Conservation (phyloP, 352 stramenopile species). For the Pilasporangium apinafurcum region DNA sequence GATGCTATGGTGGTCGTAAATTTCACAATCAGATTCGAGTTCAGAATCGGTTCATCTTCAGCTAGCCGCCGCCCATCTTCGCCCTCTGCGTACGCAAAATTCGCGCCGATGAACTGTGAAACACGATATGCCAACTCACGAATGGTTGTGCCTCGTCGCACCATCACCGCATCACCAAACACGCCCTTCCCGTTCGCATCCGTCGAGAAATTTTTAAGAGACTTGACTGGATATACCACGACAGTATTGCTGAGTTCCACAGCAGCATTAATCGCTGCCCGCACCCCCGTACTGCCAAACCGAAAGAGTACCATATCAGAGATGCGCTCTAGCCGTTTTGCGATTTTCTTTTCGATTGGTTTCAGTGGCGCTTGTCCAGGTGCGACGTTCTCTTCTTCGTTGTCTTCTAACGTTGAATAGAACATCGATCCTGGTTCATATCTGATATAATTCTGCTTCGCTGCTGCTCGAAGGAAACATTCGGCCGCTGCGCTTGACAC, state of each 20-base stretch:
- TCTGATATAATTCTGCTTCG: slow-evolving; percentile 72
- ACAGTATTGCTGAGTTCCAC: slow-evolving; percentile 79
- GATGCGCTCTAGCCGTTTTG: slow-evolving; percentile 77
- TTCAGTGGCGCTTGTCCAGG: slow-evolving; percentile 38
- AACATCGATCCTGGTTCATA: slow-evolving; percentile 86
- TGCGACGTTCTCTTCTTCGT: slow-evolving; percentile 26
- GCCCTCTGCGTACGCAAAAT: slow-evolving; percentile 79
- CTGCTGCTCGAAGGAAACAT: slow-evolving; percentile 69
- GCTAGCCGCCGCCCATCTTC: slow-evolving; percentile 67
- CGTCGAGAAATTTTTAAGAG: slow-evolving; percentile 79
- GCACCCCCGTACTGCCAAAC: slow-evolving; percentile 82
- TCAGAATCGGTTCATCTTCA: slow-evolving; percentile 65
- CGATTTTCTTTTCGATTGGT: slow-evolving; percentile 71
- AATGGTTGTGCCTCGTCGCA: slow-evolving; percentile 66
- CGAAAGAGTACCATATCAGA: slow-evolving; percentile 89
- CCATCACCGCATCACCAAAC: slow-evolving; percentile 73
- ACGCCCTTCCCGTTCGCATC: slow-evolving; percentile 60
- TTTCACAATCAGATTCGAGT: slow-evolving; percentile 64
- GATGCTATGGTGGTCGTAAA: slow-evolving; percentile 63
- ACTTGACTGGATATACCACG: slow-evolving; percentile 83
- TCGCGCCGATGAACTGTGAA: slow-evolving; percentile 60
- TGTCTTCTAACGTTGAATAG: slow-evolving; percentile 69
- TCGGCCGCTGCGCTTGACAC: slow-evolving; percentile 83
- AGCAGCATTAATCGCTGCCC: slow-evolving; percentile 79
- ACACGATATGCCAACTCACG: slow-evolving; percentile 67